Percentiles rank a stretch among this genome's conserved stretches.
These are phyloP conservation scores for Fusarium pininemorale DNA, from an alignment of 2,329 filamentous ascomycete genomes.

Conservation along the genomic window DNA sequence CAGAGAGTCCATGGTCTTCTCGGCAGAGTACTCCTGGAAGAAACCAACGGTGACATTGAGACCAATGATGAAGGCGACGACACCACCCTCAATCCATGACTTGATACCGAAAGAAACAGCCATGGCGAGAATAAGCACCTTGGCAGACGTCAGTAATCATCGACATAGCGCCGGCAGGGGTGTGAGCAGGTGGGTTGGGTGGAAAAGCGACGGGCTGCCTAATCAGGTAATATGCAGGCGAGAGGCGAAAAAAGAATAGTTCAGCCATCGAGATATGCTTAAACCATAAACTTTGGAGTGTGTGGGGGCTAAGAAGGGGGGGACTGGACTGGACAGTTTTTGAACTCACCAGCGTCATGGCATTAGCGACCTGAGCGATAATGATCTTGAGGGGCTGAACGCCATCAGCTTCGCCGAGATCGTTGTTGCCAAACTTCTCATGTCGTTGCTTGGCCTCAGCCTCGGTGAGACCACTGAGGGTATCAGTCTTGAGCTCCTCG, in stretches of 20 bases:
- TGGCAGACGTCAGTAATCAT: slow-evolving; percentile 33
- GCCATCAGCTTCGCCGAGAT: slow-evolving; percentile 57
- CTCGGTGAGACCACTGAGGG: slow-evolving; percentile 62
- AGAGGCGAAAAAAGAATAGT: slow-evolving; percentile 41
- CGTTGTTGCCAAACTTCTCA: slow-evolving; percentile 65
- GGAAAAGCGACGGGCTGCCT: slow-evolving; percentile 54
- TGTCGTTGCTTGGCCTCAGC: slow-evolving; percentile 61
- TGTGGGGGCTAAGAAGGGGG: slow-evolving; percentile 1
- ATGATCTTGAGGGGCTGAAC: slow-evolving; percentile 68
- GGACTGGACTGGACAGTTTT: not conserved
- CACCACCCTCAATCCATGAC: slow-evolving; percentile 69
- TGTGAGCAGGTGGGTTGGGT: not conserved
- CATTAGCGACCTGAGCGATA: slow-evolving; percentile 72
- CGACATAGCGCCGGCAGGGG: not conserved
- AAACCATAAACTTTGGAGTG: slow-evolving; percentile 5
- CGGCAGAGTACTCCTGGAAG: slow-evolving; percentile 56
- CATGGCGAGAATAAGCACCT: slow-evolving; percentile 66
- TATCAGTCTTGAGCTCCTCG: slow-evolving; percentile 61
- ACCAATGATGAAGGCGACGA: slow-evolving; percentile 65
- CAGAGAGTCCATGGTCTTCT: slow-evolving; percentile 60
- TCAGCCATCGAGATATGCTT: slow-evolving; percentile 25
- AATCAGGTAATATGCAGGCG: slow-evolving; percentile 50
- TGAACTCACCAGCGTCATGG: slow-evolving; percentile 69
- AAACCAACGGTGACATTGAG: slow-evolving; percentile 66
- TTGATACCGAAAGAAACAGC: slow-evolving; percentile 65